Base-by-base conservation (phyloP, 306 rosid species). In the Castanea sativa region DNA sequence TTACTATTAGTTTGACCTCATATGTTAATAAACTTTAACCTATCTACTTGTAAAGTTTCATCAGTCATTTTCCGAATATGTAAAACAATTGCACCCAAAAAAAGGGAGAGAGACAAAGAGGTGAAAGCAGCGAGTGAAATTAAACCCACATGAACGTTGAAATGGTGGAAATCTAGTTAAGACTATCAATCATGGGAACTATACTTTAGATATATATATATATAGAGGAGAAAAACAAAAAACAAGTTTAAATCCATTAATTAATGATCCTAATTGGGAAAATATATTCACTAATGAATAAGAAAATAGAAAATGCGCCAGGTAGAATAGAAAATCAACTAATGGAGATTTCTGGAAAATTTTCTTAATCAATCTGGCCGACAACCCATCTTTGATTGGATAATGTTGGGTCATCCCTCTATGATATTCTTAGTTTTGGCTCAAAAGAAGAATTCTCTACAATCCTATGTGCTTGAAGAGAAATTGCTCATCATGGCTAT, bases 351-450 rank as follows among this genome's bases (percentile, higher is more conserved):
- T 59, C 16, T 25, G 43, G 56, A 55, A 23, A 51, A 73, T 57
- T 21, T 49, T 77, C 20, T 73, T 58, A 52, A 33, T 82, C 75
- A 27, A 16, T 73, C 41, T 78, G 80, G 83, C 75, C 74, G 76
- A 69, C 80, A 81, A 33, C 76, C 71, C 59, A 58, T n/a, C 55
- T 61, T 79, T 70, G 72, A 70, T 74, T 74, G 67, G 80, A 61
- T 74, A 53, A 27, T 53, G 30, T 29, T 19, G 60, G 61, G 76
- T 41, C 79, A 76, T n/a, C 53, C 71, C 74, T 73, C 73, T 51
- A 15, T 11, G 77, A 51, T 55, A 58, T 65, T 75, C 33, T 65
- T 15, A 70, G 21, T 67, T 19, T 14, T 35, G 13, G 4, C 21
- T 38, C 32, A 18, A 18, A 52, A 30, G 61, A 41, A 56, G 33